phyloP scores from a whole-genome alignment of 2,329 filamentous ascomycete species.

The Cercospora sp. region DNA sequence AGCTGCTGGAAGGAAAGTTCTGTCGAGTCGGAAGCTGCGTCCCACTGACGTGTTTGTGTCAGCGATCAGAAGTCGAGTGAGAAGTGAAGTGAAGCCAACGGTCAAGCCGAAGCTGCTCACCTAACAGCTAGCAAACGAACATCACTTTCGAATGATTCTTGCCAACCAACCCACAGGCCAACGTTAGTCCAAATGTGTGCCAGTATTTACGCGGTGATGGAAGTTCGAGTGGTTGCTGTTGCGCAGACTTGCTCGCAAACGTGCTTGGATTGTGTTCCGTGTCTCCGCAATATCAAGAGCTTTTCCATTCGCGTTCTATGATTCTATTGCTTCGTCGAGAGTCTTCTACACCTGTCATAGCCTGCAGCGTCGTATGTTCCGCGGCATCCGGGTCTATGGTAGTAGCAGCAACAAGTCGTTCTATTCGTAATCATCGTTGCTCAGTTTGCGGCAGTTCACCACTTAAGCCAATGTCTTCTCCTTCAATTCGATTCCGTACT shows the following conservation, averaged over 20 bases:
- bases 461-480: conserved; percentile 60
- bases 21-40: neutral
- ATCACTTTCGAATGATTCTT: neutral
- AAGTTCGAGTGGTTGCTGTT: neutral
- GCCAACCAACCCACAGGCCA: neutral
- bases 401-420: neutral
- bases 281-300: neutral
- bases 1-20: neutral
- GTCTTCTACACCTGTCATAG: neutral
- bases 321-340: neutral
- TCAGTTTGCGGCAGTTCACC: neutral
- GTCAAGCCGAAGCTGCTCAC: neutral
- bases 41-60: neutral
- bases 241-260: neutral
- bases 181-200: neutral
- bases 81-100: neutral
- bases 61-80: neutral
- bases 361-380: neutral
- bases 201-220: neutral
- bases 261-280: neutral
- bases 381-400: neutral
- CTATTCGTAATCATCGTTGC: neutral
- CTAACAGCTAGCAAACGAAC: neutral
- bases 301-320: neutral
- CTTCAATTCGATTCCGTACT: conserved; percentile 71